Evolutionary conservation across 768 basidiomycete genomes (phyloP).

Genomic region (Amanita exitialis): DNA sequence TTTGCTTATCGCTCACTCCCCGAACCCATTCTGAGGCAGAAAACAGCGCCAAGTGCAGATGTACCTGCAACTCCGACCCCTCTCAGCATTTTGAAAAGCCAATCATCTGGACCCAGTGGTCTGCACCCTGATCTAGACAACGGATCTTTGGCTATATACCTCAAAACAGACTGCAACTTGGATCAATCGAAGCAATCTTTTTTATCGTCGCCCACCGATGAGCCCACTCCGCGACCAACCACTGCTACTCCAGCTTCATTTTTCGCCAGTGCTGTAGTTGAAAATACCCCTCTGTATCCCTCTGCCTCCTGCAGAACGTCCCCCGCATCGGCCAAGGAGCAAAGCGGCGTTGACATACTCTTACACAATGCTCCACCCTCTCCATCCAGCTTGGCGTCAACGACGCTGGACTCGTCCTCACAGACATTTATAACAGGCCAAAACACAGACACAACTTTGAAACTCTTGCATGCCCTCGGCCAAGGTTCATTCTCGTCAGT

Average conservation of each 20-base stretch:
- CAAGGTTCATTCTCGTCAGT: slow-evolving; percentile 69
- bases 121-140: not conserved
- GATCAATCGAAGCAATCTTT: not conserved
- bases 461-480: slow-evolving; percentile 47
- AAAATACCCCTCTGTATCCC: not conserved
- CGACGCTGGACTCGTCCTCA: not conserved
- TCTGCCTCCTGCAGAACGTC: too few species aligned
- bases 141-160: not conserved
- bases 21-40: slow-evolving; percentile 9
- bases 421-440: slow-evolving; percentile 11
- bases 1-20: slow-evolving; percentile 31
- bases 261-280: not conserved
- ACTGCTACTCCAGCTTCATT: slow-evolving; percentile 8
- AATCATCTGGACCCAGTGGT: not conserved
- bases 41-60: slow-evolving; percentile 17
- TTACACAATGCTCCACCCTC: not conserved
- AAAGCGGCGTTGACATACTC: not conserved
- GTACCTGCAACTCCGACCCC: slow-evolving; percentile 19
- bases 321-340: not conserved
- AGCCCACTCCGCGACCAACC: slow-evolving; percentile 12
- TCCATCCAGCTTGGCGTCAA: slow-evolving; percentile 5
- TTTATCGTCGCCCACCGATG: not conserved
- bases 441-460: slow-evolving; percentile 23
- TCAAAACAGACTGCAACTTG: not conserved
- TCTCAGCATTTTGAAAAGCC: not conserved